Percentiles rank a stretch among this genome's conserved stretches.
Evolutionary conservation across 163 green algal genomes (phyloP).

Genomic region (Prototheca wickerhamii): DNA sequence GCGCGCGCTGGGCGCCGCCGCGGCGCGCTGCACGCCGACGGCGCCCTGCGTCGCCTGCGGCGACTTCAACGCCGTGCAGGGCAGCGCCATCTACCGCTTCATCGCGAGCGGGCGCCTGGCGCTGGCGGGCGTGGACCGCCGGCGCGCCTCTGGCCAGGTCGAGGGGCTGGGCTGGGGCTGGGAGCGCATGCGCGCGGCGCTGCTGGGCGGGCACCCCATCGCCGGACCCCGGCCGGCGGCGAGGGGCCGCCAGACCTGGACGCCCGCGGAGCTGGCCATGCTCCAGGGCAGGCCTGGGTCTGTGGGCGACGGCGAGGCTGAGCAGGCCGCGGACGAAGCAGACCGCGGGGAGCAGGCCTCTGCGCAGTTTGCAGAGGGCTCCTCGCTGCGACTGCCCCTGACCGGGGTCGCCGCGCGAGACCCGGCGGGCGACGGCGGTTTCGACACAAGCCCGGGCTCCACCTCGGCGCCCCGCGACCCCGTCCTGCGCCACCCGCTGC

Average conservation of each 20-base stretch:
- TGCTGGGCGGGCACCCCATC: background rate
- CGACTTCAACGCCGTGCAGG: constrained; percentile 44
- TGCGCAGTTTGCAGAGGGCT: background rate
- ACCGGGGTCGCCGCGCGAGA: too few species aligned
- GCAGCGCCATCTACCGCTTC: constrained; percentile 24
- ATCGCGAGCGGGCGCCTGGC: constrained; percentile 12
- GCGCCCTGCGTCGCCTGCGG: constrained; percentile 25
- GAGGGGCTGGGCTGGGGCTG: background rate
- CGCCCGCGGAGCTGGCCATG: constrained; percentile 1
- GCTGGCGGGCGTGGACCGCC: constrained; percentile 16
- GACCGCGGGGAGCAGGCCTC: background rate
- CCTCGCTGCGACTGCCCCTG: background rate
- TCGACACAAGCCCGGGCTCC: background rate
- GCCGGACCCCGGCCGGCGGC: background rate
- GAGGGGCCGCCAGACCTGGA: constrained; percentile 2
- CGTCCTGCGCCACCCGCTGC: constrained; percentile 18
- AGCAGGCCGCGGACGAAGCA: background rate
- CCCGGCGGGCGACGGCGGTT: background rate
- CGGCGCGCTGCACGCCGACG: too few species aligned
- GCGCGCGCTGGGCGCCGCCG: background rate
- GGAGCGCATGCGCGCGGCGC: background rate
- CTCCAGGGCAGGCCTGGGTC: constrained; percentile 3
- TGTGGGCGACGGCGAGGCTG: too few species aligned
- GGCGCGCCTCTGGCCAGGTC: constrained; percentile 24
- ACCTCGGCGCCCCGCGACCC: background rate